Evolutionary conservation across 2,329 filamentous ascomycete genomes (phyloP).

Genomic region (Arachnopeziza araneosa): DNA sequence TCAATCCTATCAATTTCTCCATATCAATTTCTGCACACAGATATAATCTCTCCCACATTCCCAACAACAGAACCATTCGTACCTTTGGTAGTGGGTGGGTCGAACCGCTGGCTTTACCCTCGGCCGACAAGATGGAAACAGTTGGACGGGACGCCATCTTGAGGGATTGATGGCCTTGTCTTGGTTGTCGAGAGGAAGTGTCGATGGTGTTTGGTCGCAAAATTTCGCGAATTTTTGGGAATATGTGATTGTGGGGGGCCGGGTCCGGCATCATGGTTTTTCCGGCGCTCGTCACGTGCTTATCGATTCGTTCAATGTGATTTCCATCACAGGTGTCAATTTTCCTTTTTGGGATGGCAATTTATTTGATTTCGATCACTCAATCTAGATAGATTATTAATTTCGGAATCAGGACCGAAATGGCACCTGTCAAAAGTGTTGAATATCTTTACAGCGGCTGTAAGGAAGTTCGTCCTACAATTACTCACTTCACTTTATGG

Average conservation of each 20-base stretch:
- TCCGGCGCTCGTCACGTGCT: neutral
- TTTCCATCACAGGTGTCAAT: too few species aligned
- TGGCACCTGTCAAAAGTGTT: too few species aligned
- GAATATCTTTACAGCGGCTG: too few species aligned
- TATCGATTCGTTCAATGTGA: neutral
- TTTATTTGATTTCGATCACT: too few species aligned
- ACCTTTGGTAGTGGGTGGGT: constrained; percentile 82
- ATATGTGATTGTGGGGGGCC: neutral
- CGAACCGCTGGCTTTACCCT: constrained; percentile 85
- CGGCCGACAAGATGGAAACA: constrained; percentile 93
- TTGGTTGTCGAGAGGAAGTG: constrained; percentile 22
- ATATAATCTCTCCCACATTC: neutral
- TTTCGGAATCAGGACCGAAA: too few species aligned
- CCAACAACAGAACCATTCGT: constrained; percentile 9
- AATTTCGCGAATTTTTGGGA: constrained; percentile 6
- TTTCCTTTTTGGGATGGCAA: too few species aligned
- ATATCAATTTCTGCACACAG: constrained; percentile 1
- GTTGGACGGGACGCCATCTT: constrained; percentile 91
- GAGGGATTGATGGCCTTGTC: constrained; percentile 28
- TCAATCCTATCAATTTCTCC: neutral
- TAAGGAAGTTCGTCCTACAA: too few species aligned
- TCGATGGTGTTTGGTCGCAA: constrained; percentile 17
- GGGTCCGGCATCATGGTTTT: neutral
- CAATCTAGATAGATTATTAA: too few species aligned
- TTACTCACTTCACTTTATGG: neutral